A percentile compares a stretch with the other conserved stretches of the same genome.
These are phyloP conservation scores for Trichosanthes cucumerina DNA, from an alignment of 306 rosid species.

Conservation along the genomic window DNA sequence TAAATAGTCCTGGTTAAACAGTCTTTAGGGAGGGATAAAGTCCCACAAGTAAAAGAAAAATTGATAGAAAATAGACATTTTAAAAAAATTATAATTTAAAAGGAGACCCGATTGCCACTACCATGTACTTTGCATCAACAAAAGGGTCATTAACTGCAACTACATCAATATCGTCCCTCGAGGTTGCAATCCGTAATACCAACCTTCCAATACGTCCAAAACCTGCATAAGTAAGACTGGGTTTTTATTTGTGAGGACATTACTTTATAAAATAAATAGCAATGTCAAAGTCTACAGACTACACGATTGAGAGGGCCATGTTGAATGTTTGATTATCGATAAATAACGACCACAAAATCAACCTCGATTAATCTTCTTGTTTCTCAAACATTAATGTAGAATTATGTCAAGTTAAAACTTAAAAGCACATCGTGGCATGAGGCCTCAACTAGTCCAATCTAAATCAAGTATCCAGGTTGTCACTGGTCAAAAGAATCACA, in stretches of 20 bases:
- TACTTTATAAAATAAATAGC: not conserved
- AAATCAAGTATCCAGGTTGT: not conserved
- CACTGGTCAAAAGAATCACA: not conserved
- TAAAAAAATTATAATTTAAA: not conserved
- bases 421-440: not conserved
- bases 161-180: slow-evolving; percentile 82
- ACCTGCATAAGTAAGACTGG: slow-evolving; percentile 31
- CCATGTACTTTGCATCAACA: slow-evolving; percentile 91
- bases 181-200: slow-evolving; percentile 79
- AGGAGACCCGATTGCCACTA: slow-evolving; percentile 16
- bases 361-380: not conserved
- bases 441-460: not conserved
- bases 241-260: not conserved
- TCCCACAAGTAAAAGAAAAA: not conserved
- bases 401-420: not conserved
- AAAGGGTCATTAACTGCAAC: slow-evolving; percentile 91
- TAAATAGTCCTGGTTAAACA: not conserved
- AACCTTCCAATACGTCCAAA: slow-evolving; percentile 98
- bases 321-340: not conserved
- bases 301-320: not conserved
- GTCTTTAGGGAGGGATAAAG: not conserved
- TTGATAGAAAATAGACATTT: not conserved
- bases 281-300: not conserved
- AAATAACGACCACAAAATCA: not conserved
- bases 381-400: not conserved